Conservation (phyloP, 2,329 filamentous ascomycete species). For the Colletotrichum sansevieriae region DNA sequence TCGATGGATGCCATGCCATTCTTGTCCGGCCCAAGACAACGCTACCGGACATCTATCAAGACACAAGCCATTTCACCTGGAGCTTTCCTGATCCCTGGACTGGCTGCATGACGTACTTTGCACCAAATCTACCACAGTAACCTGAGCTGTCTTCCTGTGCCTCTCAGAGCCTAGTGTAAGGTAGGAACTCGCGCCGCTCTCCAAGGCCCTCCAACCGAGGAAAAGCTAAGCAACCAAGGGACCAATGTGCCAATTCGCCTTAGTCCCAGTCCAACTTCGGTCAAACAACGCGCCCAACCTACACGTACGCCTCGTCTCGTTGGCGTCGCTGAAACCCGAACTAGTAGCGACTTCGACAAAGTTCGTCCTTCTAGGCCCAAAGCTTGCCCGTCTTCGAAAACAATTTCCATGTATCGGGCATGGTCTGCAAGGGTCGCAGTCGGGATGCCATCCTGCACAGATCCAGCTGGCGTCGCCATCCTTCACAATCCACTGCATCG, state of each 20-base stretch:
- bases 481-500: slow-evolving; percentile 14
- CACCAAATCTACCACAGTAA: neutral
- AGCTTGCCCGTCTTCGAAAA: slow-evolving; percentile 24
- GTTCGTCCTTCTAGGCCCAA: slow-evolving; percentile 1
- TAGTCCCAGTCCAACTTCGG: slow-evolving; percentile 7
- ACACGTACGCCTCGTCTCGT: slow-evolving; percentile 18
- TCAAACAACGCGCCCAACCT: slow-evolving; percentile 20
- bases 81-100: slow-evolving; percentile 14
- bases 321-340: slow-evolving; percentile 28
- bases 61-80: neutral
- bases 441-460: slow-evolving; percentile 20
- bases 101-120: slow-evolving; percentile 11
- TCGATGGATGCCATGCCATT: neutral
- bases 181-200: neutral
- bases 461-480: slow-evolving; percentile 8
- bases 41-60: neutral
- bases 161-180: neutral
- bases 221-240: slow-evolving; percentile 9
- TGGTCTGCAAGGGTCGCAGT: slow-evolving; percentile 15
- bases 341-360: slow-evolving; percentile 25
- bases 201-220: neutral
- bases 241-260: slow-evolving; percentile 3
- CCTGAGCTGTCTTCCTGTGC: slow-evolving; percentile 8
- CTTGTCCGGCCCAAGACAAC: neutral
- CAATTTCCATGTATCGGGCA: slow-evolving; percentile 3